Percentiles rank a stretch among this genome's conserved stretches.
phyloP scores from a whole-genome alignment of 345 rosid species.

The Salix caprea region DNA sequence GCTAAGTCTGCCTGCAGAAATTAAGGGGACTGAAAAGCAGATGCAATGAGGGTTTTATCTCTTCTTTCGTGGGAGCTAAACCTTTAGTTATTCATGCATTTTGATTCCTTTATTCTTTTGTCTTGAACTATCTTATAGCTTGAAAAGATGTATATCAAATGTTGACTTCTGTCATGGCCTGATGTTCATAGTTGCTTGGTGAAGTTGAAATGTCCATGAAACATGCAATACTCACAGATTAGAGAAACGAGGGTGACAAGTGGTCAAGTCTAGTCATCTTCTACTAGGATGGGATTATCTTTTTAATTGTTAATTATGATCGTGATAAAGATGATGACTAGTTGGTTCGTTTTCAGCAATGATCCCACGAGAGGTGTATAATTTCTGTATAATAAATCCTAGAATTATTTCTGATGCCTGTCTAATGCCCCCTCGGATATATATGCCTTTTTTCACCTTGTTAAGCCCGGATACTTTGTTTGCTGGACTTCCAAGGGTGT shows the following conservation, averaged over 20 bases:
- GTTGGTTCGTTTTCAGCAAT: not conserved
- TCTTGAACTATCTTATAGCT: not conserved
- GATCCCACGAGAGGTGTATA: not conserved
- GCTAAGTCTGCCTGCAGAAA: conserved; percentile 27
- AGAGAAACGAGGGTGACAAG: not conserved
- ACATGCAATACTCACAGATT: not conserved
- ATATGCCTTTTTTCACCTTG: not conserved
- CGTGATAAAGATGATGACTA: conserved; percentile 2
- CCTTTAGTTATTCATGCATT: not conserved
- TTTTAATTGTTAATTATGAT: not conserved
- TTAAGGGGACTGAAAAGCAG: conserved; percentile 11
- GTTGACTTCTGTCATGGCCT: not conserved
- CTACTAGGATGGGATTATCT: not conserved
- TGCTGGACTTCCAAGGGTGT: no score
- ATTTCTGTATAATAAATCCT: not conserved
- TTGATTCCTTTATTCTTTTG: conserved; percentile 3
- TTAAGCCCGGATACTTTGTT: not conserved
- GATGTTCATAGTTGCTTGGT: conserved; percentile 4
- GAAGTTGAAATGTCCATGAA: not conserved
- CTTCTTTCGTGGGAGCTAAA: not conserved
- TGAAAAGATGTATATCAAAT: not conserved
- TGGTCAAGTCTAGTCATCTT: not conserved
- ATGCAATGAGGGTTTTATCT: conserved; percentile 8
- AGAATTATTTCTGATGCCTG: not conserved
- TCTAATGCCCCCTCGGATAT: not conserved